These are phyloP conservation scores for Buxus sempervirens DNA, from an alignment of 164 flowering plant genomes.

Conservation along the genomic window DNA sequence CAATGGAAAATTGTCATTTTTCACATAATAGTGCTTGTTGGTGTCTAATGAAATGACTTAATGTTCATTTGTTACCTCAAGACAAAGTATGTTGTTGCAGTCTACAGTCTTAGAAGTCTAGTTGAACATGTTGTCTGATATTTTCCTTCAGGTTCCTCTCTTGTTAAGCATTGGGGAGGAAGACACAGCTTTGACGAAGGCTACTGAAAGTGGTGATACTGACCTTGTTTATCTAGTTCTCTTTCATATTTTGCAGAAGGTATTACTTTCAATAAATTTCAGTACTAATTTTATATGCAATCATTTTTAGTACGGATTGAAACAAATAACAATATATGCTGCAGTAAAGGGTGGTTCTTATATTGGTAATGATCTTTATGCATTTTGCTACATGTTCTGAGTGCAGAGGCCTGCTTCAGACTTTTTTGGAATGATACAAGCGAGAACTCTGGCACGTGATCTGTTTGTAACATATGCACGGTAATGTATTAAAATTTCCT, in stretches of 20 bases:
- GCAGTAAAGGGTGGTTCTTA: constrained; percentile 1
- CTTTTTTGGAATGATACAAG: constrained; percentile 78
- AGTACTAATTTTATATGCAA: not conserved
- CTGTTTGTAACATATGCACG: constrained; percentile 71
- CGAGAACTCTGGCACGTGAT: constrained; percentile 79
- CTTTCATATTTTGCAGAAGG: constrained; percentile 95
- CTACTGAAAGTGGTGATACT: constrained; percentile 97
- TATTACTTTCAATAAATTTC: constrained; percentile 19
- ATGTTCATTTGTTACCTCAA: not conserved
- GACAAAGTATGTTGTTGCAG: not conserved
- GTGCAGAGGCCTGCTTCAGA: constrained; percentile 74
- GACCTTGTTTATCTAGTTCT: constrained; percentile 96
- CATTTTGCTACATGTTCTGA: constrained; percentile 7
- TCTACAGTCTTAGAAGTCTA: not conserved
- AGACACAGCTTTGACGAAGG: constrained; percentile 81
- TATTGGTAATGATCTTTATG: not conserved
- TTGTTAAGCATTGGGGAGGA: constrained; percentile 94
- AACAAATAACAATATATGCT: not conserved
- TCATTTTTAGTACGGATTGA: not conserved
- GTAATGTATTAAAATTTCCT: constrained; percentile 27
- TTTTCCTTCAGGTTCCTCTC: constrained; percentile 74
- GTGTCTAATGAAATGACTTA: not conserved
- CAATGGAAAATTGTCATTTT: not conserved
- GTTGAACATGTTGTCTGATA: not conserved
- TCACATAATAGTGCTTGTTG: not conserved